These are phyloP conservation scores for Thraustochytrium striatum DNA, from an alignment of 352 stramenopile species.

Conservation along the genomic window DNA sequence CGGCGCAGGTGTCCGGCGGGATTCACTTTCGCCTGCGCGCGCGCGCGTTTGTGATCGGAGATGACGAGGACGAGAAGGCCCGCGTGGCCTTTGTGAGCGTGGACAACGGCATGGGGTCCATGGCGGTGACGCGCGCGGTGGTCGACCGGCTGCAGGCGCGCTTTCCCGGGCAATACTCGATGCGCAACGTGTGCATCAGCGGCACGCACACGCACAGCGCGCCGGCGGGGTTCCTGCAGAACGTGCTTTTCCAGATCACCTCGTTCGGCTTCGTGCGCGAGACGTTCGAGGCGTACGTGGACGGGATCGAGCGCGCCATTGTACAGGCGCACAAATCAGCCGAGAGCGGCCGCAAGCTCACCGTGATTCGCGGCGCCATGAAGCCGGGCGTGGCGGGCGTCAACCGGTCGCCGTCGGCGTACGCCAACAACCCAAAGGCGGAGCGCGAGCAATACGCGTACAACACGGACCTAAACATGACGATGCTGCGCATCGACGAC, in stretches of 20 bases:
- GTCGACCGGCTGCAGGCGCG: conserved; percentile 63
- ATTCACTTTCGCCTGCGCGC: conserved; percentile 77
- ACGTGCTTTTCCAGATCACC: conserved; percentile 76
- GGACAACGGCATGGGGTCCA: conserved; percentile 78
- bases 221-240: conserved; percentile 80
- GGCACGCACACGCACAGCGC: conserved; percentile 85
- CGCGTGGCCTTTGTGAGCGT: conserved; percentile 72
- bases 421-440: conserved; percentile 73
- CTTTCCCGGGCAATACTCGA: conserved; percentile 47
- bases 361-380: conserved; percentile 64
- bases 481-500: conserved; percentile 74
- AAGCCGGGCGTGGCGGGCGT: conserved; percentile 64
- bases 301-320: conserved; percentile 75
- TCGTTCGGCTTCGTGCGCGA: conserved; percentile 61
- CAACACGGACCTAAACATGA: conserved; percentile 86
- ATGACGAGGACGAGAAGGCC: conserved; percentile 46
- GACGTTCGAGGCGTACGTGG: conserved; percentile 81
- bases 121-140: conserved; percentile 77
- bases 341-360: conserved; percentile 61
- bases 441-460: conserved; percentile 69
- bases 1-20: conserved; percentile 66
- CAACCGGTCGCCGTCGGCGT: conserved; percentile 79
- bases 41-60: conserved; percentile 70
- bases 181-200: conserved; percentile 75
- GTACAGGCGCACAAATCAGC: conserved; percentile 70